Base-by-base conservation (phyloP, 441 rosid genomes). In the Cnidoscolus chayamansa region DNA sequence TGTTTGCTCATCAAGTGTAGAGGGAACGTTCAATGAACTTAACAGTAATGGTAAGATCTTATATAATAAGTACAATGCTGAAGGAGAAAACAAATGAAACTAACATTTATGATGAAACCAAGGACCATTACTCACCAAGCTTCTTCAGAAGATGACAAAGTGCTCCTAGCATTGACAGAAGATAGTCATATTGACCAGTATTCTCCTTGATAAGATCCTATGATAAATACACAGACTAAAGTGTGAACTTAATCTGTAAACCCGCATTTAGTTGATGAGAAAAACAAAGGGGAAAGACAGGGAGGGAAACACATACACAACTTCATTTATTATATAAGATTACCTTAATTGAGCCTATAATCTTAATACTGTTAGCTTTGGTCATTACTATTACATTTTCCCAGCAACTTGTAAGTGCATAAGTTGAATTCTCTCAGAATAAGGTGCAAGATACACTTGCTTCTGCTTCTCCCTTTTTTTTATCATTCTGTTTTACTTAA, bases 91-190 rank as follows among this genome's bases (percentile, higher is more conserved):
- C 4, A 73, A 60, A 53, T n/a, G 7, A 61, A 30, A 57, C 4
- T 35, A 47, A 47, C 53, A 53, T 20, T 37, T 57, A 16, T 31
- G 40, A 19, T 62, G 16, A 16, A 60, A 35, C 35, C 55, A 53
- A 40, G 58, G 67, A 64, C 32, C 66, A 68, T 1, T 61, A 80
- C 92, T 84, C 74, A 92, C 99, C 88, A 50, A 50, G 67, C 74
- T 74, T 85, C 73, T 87, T 86, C 4, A 90, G 83, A 72, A 95
- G 87, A 81, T 95, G 89, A 78, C 97, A 90, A 76, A 90, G 89
- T 71, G 93, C 92, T 55, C 81, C 73, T 63, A 91, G 86, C 87
- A 86, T 78, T 55, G 97, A 84, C 45, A 66, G 65, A 63, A 90
- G 74, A 72, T 82, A 73, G 74, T 80, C 79, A 63, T 81, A 79